phyloP scores from a whole-genome alignment of 345 rosid species.

The Dimocarpus longan region DNA sequence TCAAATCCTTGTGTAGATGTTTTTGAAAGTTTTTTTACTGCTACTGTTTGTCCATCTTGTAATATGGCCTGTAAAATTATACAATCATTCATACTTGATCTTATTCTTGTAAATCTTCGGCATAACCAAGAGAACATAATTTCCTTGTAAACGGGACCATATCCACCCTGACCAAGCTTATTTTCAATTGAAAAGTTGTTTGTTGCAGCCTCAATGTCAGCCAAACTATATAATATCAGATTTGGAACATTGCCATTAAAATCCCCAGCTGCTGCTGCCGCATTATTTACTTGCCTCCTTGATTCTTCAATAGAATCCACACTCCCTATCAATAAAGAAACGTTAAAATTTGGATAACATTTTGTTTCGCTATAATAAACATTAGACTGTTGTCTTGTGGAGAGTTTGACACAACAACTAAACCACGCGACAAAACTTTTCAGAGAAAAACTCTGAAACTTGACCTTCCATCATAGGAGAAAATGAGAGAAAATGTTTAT shows the following conservation, averaged over 20 bases:
- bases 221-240: neutral
- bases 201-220: neutral
- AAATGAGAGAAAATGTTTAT: too few relatives aligned
- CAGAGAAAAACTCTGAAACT: too few relatives aligned
- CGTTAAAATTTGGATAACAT: neutral
- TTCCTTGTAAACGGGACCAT: conserved; percentile 21
- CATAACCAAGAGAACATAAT: too few relatives aligned
- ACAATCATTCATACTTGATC: too few relatives aligned
- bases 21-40: conserved; percentile 25
- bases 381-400: too few relatives aligned
- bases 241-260: neutral
- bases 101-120: too few relatives aligned
- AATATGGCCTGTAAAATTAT: conserved; percentile 1
- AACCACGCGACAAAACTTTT: too few relatives aligned
- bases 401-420: too few relatives aligned
- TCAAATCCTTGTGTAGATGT: conserved; percentile 14
- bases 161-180: conserved; percentile 23
- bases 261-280: neutral
- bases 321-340: neutral
- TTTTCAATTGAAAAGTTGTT: conserved; percentile 17
- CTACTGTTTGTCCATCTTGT: conserved; percentile 16
- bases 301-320: neutral
- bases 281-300: neutral
- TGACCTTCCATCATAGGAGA: too few relatives aligned
- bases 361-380: too few relatives aligned